Conservation (phyloP, 2,329 filamentous ascomycete species). For the Pseudopithomyces maydicus region DNA sequence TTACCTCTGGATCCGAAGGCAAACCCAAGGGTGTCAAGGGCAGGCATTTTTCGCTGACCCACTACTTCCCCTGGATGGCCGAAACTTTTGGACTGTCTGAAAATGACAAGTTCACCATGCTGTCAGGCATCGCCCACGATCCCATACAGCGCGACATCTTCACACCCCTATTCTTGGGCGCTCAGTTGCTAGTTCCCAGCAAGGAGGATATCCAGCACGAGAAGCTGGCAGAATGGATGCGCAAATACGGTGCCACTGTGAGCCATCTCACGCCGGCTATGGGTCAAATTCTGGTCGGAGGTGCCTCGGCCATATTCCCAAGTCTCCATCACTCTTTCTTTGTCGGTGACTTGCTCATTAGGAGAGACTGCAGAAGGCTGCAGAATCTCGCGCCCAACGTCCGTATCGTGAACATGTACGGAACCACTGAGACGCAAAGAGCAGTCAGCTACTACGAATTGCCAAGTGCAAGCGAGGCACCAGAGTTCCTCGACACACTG, state of each 20-base stretch:
- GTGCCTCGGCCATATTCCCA: slow-evolving; percentile 77
- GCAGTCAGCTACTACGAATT: slow-evolving; percentile 85
- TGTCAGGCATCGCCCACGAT: slow-evolving; percentile 81
- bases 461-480: slow-evolving; percentile 67
- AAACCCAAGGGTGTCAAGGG: slow-evolving; percentile 86
- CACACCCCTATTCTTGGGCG: slow-evolving; percentile 86
- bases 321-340: slow-evolving; percentile 82
- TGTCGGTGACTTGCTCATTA: slow-evolving; percentile 89
- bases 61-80: slow-evolving; percentile 95
- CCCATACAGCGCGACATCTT: slow-evolving; percentile 77
- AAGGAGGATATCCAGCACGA: slow-evolving; percentile 87
- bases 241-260: slow-evolving; percentile 72
- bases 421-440: slow-evolving; percentile 83
- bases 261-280: slow-evolving; percentile 94
- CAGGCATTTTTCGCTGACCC: slow-evolving; percentile 81
- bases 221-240: slow-evolving; percentile 86
- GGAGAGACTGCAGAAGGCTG: slow-evolving; percentile 77
- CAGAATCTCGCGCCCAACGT: slow-evolving; percentile 76
- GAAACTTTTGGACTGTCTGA: slow-evolving; percentile 75
- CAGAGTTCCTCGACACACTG: slow-evolving; percentile 66
- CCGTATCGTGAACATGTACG: slow-evolving; percentile 83
- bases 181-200: slow-evolving; percentile 76
- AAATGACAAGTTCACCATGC: slow-evolving; percentile 77
- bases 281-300: slow-evolving; percentile 92
- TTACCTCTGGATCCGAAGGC: slow-evolving; percentile 72